phyloP scores from a whole-genome alignment of 2,329 filamentous ascomycete species.

The Aspergillus floridensis region DNA sequence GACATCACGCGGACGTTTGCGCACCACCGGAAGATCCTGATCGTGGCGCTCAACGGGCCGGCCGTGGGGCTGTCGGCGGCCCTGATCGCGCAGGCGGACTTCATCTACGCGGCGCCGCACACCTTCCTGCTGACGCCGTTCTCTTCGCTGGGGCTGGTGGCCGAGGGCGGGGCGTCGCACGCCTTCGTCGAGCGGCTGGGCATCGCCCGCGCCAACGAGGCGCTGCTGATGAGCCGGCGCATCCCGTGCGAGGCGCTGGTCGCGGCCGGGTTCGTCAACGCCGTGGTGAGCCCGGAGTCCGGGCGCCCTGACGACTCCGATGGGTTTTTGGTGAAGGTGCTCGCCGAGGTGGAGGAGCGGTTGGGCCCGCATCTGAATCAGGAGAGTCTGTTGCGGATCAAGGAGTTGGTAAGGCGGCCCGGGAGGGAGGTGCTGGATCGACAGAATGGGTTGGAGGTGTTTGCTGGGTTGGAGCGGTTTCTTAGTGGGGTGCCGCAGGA shows the following conservation, averaged over 20 bases:
- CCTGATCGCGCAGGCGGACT: slow-evolving; percentile 79
- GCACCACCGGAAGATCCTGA: slow-evolving; percentile 88
- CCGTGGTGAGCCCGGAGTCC: slow-evolving; percentile 62
- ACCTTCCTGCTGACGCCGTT: slow-evolving; percentile 90
- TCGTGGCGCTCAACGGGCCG: slow-evolving; percentile 88
- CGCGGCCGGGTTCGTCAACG: slow-evolving; percentile 78
- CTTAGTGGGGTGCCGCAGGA: slow-evolving; percentile 76
- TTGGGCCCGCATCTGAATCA: slow-evolving; percentile 77
- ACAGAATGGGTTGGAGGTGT: slow-evolving; percentile 80
- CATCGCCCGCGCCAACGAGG: slow-evolving; percentile 81
- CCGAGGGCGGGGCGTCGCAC: slow-evolving; percentile 78
- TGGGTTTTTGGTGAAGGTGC: slow-evolving; percentile 68
- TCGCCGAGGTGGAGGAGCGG: slow-evolving; percentile 76
- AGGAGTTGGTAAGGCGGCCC: slow-evolving; percentile 73
- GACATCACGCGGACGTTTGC: slow-evolving; percentile 89
- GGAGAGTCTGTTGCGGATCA: slow-evolving; percentile 77
- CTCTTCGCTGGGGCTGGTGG: slow-evolving; percentile 80
- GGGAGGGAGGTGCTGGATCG: slow-evolving; percentile 70
- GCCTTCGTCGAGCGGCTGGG: slow-evolving; percentile 80
- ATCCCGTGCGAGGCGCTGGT: slow-evolving; percentile 73
- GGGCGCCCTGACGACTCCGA: slow-evolving; percentile 60
- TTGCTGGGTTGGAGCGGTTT: slow-evolving; percentile 80
- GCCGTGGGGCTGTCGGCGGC: slow-evolving; percentile 86
- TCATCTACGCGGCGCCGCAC: slow-evolving; percentile 80
- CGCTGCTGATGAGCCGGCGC: slow-evolving; percentile 82